These are phyloP conservation scores for Globisporangium acanthophoron DNA, from an alignment of 352 stramenopile species.

Conservation along the genomic window DNA sequence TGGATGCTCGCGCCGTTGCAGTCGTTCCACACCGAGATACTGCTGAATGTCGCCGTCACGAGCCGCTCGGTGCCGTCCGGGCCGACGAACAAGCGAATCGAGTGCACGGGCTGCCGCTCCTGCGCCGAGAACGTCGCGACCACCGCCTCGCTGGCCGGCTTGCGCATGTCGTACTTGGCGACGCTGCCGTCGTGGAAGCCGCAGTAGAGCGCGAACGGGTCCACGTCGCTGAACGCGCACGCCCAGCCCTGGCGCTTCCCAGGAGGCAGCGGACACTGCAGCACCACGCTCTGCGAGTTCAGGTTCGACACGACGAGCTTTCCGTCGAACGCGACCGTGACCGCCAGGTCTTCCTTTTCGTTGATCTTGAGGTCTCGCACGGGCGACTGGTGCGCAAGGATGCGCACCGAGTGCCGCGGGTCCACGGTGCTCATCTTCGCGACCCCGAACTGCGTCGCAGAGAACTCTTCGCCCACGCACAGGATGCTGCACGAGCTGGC, in stretches of 20 bases:
- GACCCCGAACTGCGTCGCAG: slow-evolving; percentile 25
- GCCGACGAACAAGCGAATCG: slow-evolving; percentile 29
- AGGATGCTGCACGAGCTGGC: slow-evolving; percentile 35
- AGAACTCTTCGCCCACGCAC: slow-evolving; percentile 45
- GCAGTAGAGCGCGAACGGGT: slow-evolving; percentile 42
- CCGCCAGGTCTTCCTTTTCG: slow-evolving; percentile 19
- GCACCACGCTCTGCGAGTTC: slow-evolving; percentile 28
- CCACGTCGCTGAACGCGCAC: slow-evolving; percentile 31
- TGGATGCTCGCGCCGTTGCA: slow-evolving; percentile 8
- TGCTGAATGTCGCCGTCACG: slow-evolving; percentile 35
- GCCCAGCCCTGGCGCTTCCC: slow-evolving; percentile 48
- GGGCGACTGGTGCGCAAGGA: slow-evolving; percentile 35
- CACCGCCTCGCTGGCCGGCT: slow-evolving; percentile 18
- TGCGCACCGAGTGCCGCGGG: slow-evolving; percentile 18
- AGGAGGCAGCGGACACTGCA: slow-evolving; percentile 31
- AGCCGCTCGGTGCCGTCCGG: slow-evolving; percentile 25
- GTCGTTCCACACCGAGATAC: slow-evolving; percentile 36
- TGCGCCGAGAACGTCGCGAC: slow-evolving; percentile 30
- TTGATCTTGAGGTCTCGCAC: slow-evolving; percentile 57
- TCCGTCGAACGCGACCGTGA: slow-evolving; percentile 58
- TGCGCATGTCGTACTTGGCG: slow-evolving; percentile 48
- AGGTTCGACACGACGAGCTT: slow-evolving; percentile 50
- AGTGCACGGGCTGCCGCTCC: slow-evolving; percentile 49
- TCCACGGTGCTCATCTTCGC: slow-evolving; percentile 39
- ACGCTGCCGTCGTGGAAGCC: slow-evolving; percentile 49